Evolutionary conservation across 2,329 filamentous ascomycete species (phyloP).

Genomic region (Parastagonospora nodorum): DNA sequence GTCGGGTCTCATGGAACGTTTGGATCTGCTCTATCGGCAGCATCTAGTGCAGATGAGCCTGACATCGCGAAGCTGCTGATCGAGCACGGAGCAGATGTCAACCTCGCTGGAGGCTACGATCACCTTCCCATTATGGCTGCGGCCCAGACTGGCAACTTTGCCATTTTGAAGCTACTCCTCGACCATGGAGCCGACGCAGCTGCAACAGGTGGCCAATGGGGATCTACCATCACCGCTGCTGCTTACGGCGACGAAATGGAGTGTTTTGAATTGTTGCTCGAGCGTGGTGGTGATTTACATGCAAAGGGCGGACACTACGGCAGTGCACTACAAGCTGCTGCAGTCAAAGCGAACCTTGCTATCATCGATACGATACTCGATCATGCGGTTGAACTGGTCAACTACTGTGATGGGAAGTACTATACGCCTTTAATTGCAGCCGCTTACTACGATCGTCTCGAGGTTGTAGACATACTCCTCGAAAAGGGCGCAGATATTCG

Average conservation of each 20-base stretch:
- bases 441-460: conserved; percentile 19
- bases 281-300: conserved; percentile 26
- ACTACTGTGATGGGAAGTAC: conserved; percentile 21
- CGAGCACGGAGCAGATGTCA: conserved; percentile 21
- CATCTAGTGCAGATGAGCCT: conserved; percentile 7
- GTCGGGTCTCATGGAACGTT: conserved; percentile 19
- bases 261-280: conserved; percentile 25
- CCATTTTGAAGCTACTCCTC: conserved; percentile 15
- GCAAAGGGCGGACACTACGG: conserved; percentile 23
- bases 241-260: conserved; percentile 14
- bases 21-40: conserved; percentile 17
- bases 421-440: conserved; percentile 30
- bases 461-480: conserved; percentile 22
- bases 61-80: conserved; percentile 16
- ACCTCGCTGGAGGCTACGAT: conserved; percentile 19
- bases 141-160: conserved; percentile 14
- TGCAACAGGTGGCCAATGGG: conserved; percentile 10
- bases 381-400: conserved; percentile 19
- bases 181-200: conserved; percentile 17
- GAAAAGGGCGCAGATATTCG: conserved; percentile 25
- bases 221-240: conserved; percentile 22
- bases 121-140: conserved; percentile 23
- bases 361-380: conserved; percentile 21
- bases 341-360: conserved; percentile 14
- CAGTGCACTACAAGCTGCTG: conserved; percentile 20